Base-by-base conservation (phyloP, 2,329 filamentous ascomycete genomes). In the Xylariales sp. region DNA sequence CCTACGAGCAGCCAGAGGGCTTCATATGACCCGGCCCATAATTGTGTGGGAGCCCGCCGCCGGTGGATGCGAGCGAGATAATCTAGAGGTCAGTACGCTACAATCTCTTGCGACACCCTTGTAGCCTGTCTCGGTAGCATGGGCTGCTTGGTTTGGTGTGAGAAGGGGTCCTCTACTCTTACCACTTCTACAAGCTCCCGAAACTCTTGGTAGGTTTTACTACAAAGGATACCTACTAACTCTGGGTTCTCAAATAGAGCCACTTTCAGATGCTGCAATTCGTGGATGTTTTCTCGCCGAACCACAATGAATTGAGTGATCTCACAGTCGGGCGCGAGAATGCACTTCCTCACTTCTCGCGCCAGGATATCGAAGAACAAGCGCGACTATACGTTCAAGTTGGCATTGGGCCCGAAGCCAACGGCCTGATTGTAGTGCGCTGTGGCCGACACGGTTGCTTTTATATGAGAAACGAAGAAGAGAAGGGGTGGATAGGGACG, bases 21-120 rank as follows among this genome's bases (percentile, higher is more conserved):
- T 23, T 23, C 23, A 23, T 23, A 23, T 23, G 23, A 23, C 23
- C 23, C 28, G 14, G 16, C 65, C 61, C n/a, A n/a, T 53, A 0
- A 39, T 68, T 5, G 14, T 57, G 14, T 68, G 62, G 65, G 62
- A 68, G 52, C 56, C 65, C 8, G 9, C 28, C 8, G 6, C 16
- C 5, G 16, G 1, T 16, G 16, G 3, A 32, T 50, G 45, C 23
- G 6, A n/a, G 3, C 5, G 4, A 10, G 7, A 57, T 3, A 14
- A 45, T 2, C 3, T 56, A 5, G 0, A n/a, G 1, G 16, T 41
- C 9, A 41, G 39, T 41, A 41, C 39, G 9, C 39, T 39, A 41
- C 2, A 41, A 14, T 12, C 10, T 12, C 39, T 41, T 41, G 1
- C 12, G 12, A 14, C 12, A 41, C 39, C 12, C 2, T 41, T 41